Evolutionary conservation across 768 basidiomycete species (phyloP), one percentile per base, ranked within the genome.

Genomic region (Pulveroboletus sp.): DNA sequence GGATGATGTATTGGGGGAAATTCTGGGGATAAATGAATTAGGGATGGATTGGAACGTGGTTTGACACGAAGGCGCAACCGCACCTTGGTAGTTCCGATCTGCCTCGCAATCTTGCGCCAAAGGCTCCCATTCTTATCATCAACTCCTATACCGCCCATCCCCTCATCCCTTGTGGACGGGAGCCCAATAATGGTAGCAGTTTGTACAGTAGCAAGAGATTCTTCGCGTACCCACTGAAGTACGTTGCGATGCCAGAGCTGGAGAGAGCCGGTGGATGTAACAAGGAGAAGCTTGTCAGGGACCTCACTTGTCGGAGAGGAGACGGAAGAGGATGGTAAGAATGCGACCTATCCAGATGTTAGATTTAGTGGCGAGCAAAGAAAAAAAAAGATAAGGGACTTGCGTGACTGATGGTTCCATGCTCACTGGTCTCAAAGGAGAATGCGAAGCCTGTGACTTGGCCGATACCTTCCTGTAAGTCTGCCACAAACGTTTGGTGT

Each of bases 141-240:
- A 27, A 35, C 17, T 11, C 47, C 54, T n/a, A 32, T 39, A 5
- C 57, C 47, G 8, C 56, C 54, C 18, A 28, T 17, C 27, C 63
- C 54, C 15, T 54, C 66, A 15, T 71, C 67, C 37, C 49, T 55
- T 8, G 58, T 59, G 64, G 89, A 87, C 0, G 89, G 89, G 14
- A 95, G 76, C 56, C 92, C 89, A 18, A 93, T 78, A 49, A 93
- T 82, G 45, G 83, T 79, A 1, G 84, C 82, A 0, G 77, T 76
- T 21, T 75, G 68, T 43, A 89, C 75, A 2, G 79, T 73, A 0
- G 89, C 72, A 9, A 95, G 73, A 2, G 80, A 76, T 62, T 97
- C 93, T 61, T 95, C 93, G 42, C 93, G 76, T 0, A 77, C 79
- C 91, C 92, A 95, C 27, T 77, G 73, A 27, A 81, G 69, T 32